Evolutionary conservation across 176 grass and related monocot species (phyloP), one percentile per base, ranked within the genome.

Genomic region (Phyllostachys edulis): DNA sequence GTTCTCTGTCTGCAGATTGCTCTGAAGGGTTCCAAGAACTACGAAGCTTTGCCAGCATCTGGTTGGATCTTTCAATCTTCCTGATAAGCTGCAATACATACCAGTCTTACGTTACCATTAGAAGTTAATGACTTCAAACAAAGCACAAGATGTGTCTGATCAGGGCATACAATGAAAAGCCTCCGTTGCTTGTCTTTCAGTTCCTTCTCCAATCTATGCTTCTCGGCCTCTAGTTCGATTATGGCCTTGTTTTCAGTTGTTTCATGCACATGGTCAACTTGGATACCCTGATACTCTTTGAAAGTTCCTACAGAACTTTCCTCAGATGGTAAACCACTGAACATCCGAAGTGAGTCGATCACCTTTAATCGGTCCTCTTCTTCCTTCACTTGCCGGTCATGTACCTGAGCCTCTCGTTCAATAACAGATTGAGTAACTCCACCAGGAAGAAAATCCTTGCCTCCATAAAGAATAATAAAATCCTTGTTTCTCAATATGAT

Each of bases 401-500:
- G 42, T 55, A 98, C 77, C 79, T 81, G 54, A 39, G 85, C 80
- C 67, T 98, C 93, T 82, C 84, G 85, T 69, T 87, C 52, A 85
- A 86, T 84, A 81, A 96, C 79, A 73, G 60, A 76, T 75, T 79
- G 68, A 59, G 84, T 84, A 76, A 98, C 87, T 61, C 82, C 82
- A 87, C 77, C 62, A 18, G 96, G 88, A 69, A 98, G 88, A 85
- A 98, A 96, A 90, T 96, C 96, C 67, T 98, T 98, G 39, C 96
- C 93, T 94, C 96, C 92, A 82, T 96, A 98, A 64, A 98, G 78
- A 86, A 98, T 94, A 82, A 96, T 89, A 41, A 94, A 94, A 90
- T 84, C 83, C 20, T 92, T 98, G 82, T 98, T 96, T 87, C 96
- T 95, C 86, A 96, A 89, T 89, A 98, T 95, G 61, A 96, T 78